Evolutionary conservation across 2,329 filamentous ascomycete genomes (phyloP).

Genomic region (Chaetothyriales sp.): DNA sequence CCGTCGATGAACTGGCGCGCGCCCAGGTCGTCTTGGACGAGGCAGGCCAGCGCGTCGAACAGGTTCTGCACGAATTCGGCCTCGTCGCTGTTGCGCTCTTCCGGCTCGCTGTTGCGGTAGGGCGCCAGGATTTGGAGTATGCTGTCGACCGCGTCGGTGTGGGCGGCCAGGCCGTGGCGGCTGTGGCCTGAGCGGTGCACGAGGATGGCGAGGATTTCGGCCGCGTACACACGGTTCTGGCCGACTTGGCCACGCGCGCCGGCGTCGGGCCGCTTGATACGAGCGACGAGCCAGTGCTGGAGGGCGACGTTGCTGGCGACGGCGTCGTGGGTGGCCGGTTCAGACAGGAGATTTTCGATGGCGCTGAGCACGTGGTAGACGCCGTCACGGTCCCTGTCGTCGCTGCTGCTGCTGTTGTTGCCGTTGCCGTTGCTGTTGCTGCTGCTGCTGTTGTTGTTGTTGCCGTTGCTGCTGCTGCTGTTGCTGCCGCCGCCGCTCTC

Average conservation of each 20-base stretch:
- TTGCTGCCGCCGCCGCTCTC: slow-evolving; percentile 33
- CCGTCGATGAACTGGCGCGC: slow-evolving; percentile 75
- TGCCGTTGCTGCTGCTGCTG: slow-evolving; percentile 20
- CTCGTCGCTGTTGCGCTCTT: slow-evolving; percentile 66
- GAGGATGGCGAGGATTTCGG: slow-evolving; percentile 81
- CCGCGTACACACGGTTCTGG: slow-evolving; percentile 92
- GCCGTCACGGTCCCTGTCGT: slow-evolving; percentile 61
- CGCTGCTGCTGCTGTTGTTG: slow-evolving; percentile 20
- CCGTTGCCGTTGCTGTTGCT: slow-evolving; percentile 16
- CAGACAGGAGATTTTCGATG: slow-evolving; percentile 71
- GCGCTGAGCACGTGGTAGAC: slow-evolving; percentile 76
- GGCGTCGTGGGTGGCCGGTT: slow-evolving; percentile 48
- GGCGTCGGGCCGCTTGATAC: slow-evolving; percentile 56
- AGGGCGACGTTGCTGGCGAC: slow-evolving; percentile 57
- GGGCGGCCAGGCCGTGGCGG: slow-evolving; percentile 14
- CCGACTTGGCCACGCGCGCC: slow-evolving; percentile 38
- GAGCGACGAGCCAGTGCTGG: slow-evolving; percentile 61
- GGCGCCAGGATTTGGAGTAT: slow-evolving; percentile 70
- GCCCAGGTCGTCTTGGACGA: slow-evolving; percentile 60
- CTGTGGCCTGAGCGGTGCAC: slow-evolving; percentile 44
- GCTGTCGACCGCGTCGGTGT: slow-evolving; percentile 58
- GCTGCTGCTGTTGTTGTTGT: slow-evolving; percentile 61
- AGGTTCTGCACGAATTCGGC: slow-evolving; percentile 92
- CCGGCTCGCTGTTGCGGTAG: slow-evolving; percentile 74
- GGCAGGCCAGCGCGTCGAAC: slow-evolving; percentile 72